phyloP scores from a whole-genome alignment of 306 rosid genomes.

The Gleditsia sinensis region DNA sequence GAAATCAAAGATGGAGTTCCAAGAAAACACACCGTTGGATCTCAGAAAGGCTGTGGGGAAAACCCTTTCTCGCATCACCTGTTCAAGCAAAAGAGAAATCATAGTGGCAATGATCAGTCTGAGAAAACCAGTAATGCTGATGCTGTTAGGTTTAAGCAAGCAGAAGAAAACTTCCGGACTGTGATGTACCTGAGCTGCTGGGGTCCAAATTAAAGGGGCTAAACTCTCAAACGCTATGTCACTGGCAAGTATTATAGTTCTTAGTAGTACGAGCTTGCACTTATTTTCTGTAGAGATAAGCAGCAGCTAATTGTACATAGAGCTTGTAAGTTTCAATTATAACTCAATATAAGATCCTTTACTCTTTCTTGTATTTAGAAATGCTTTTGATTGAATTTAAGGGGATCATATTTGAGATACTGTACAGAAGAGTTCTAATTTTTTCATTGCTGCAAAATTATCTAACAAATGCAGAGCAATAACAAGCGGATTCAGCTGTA shows the following conservation, averaged over 20 bases:
- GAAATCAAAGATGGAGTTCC: not conserved
- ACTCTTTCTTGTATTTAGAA: no score
- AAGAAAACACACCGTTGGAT: not conserved
- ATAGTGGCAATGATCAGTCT: not conserved
- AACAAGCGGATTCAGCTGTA: not conserved
- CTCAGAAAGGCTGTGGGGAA: not conserved
- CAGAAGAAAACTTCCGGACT: slow-evolving; percentile 54
- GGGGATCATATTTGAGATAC: not conserved
- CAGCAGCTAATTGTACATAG: not conserved
- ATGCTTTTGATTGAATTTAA: no score
- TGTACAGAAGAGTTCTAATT: no score
- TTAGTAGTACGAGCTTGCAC: not conserved
- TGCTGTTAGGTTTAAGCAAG: slow-evolving; percentile 34
- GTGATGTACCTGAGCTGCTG: slow-evolving; percentile 66
- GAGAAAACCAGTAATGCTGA: not conserved
- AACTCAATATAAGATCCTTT: not conserved
- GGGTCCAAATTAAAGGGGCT: slow-evolving; percentile 32
- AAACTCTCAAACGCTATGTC: not conserved
- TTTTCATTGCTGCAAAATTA: no score
- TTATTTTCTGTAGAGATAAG: not conserved
- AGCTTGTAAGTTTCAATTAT: not conserved
- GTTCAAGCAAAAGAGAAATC: not conserved
- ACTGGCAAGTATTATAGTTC: not conserved
- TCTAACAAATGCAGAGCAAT: not conserved
- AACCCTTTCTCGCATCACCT: no score